Conservation (phyloP, 2,329 filamentous ascomycete species). For the Aspergillus uvarum region DNA sequence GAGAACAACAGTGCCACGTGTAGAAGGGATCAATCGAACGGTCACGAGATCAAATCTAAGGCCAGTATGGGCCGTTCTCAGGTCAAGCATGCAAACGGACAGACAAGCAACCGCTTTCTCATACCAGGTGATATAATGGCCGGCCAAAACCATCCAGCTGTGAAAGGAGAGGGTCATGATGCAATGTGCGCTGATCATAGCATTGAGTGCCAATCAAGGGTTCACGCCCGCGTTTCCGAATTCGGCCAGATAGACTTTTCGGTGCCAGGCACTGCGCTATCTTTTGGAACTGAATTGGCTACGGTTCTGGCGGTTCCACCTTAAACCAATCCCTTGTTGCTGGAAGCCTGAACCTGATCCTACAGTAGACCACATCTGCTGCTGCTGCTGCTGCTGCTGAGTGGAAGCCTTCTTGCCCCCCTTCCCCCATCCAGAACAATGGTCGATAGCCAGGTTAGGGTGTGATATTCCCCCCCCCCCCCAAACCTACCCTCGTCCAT, state of each 20-base stretch:
- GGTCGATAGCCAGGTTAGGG: conserved; percentile 4
- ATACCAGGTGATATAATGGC: background rate
- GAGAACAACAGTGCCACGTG: background rate
- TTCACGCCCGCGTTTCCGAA: conserved; percentile 15
- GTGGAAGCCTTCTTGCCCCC: background rate
- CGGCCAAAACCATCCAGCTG: background rate
- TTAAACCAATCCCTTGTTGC: conserved; percentile 12
- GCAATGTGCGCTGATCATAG: conserved; percentile 2
- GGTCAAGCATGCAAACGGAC: background rate
- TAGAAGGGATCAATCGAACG: background rate
- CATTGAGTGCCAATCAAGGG: conserved; percentile 9
- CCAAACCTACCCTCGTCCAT: background rate
- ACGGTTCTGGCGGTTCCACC: conserved; percentile 7
- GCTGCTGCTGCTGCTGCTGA: background rate
- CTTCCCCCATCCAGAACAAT: conserved; percentile 2
- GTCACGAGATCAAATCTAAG: background rate
- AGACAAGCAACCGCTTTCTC: background rate
- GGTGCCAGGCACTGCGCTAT: conserved; percentile 13
- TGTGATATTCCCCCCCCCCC: background rate
- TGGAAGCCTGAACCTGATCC: background rate
- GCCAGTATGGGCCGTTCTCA: background rate
- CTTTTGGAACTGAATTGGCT: background rate
- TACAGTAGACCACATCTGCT: background rate
- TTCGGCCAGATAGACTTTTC: conserved; percentile 22
- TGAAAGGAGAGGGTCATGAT: background rate